Conservation (phyloP, 2,329 filamentous ascomycete genomes). For the Colletotrichum sp. region DNA sequence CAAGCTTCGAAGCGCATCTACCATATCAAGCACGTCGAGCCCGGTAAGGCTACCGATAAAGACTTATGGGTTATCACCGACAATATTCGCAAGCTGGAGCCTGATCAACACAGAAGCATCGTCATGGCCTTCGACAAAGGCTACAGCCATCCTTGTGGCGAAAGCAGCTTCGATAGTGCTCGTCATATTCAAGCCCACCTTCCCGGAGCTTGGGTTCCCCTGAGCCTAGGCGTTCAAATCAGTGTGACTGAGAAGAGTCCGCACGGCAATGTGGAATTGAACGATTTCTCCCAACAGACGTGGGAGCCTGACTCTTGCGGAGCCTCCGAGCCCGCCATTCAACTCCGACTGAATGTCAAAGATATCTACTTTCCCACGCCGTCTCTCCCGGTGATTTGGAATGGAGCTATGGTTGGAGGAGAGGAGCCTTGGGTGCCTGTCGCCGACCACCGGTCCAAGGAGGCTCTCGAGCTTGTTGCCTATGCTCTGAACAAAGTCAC, state of each 20-base stretch:
- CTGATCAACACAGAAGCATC: background rate
- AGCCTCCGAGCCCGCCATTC: background rate
- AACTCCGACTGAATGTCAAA: background rate
- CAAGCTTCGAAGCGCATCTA: background rate
- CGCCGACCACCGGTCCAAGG: background rate
- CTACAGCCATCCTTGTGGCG: background rate
- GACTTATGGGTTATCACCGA: slow-evolving; percentile 11
- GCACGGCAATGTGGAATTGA: background rate
- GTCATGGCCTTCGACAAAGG: background rate
- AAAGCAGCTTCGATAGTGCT: background rate
- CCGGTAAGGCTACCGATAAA: background rate
- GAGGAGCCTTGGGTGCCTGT: background rate
- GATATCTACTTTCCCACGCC: background rate
- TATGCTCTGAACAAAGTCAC: slow-evolving; percentile 13
- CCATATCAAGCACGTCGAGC: background rate
- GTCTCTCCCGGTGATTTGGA: background rate
- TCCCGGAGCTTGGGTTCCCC: background rate
- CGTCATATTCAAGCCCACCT: background rate
- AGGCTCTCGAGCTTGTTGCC: background rate
- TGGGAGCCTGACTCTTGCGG: background rate
- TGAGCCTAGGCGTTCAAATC: background rate
- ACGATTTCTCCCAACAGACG: background rate
- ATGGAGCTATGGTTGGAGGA: background rate
- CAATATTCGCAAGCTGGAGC: background rate
- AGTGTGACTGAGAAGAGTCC: background rate